Base-by-base conservation (phyloP, 2,329 filamentous ascomycete genomes). In the Davidsoniella neocaledoniae region DNA sequence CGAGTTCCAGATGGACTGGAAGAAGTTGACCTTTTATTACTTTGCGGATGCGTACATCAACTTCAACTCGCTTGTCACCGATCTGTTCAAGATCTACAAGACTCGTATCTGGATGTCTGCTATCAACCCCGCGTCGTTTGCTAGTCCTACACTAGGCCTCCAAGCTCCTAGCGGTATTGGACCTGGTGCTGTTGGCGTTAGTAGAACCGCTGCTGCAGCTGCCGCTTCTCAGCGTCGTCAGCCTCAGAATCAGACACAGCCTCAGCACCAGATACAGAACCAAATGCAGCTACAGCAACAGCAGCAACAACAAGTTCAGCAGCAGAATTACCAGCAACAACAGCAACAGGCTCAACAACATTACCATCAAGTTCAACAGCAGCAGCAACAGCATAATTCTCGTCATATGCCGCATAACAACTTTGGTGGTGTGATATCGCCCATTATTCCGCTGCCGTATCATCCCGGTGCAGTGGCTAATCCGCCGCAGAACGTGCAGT, bases 21-120 rank as follows among this genome's bases (percentile, higher is more conserved):
- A 96, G 68, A 98, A 98, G 64, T 70, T 98, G 50, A 98, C 93
- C 0, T 96, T 96, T 66, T 98, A 95, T 69, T 98, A 96, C 67
- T 98, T 95, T 62, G 90, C 91, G 49, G 88, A 95, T 61, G 80
- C 86, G 0, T 98, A 98, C 63, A 94, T 98, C 71, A 96, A 96
- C 68, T 98, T 98, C 73, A 98, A 98, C 63, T 86, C 86, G 2
- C 77, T 98, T 14, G 91, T 98, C 48, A 94, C 88, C 0, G 91
- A 98, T 62, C 73, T 98, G 10, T 98, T 96, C 75, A 96, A 96
- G 67, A 90, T 96, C 55, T 98, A 96, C 73, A 98, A 98, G 70
- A 94, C 90, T 19, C 79, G 93, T 58, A 98, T 98, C 59, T 98
- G 91, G 91, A 94, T 98, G 86, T 96, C 90, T 4, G 91, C 91